Base-by-base conservation (phyloP, 257 asterid species). In the Plantago elongata region DNA sequence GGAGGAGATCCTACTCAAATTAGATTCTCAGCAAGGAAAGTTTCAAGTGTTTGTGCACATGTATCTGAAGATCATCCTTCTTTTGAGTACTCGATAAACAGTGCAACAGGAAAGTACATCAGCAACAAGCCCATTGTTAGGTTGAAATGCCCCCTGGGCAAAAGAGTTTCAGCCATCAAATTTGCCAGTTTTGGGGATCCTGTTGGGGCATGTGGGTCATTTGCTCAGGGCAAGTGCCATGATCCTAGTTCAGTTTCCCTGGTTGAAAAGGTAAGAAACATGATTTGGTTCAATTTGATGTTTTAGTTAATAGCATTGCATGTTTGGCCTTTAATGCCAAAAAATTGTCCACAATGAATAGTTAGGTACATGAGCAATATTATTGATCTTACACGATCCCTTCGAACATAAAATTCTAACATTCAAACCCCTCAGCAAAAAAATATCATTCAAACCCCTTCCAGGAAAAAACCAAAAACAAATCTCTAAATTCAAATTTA, bases 1-100 rank as follows among this genome's bases (percentile, higher is more conserved):
- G 97, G 96, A 13, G 96, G 97, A 58, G 84, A 86, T 75, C 97
- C 94, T 22, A 77, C 86, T 44, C 60, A 79, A 72, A 76, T 89
- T 44, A 81, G 64, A 47, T 84, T 89, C 75, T 73, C 95, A 11
- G 68, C 43, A 38, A 83, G 97, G 44, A 81, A 80, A 76, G 69
- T 76, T 60, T 73, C 84, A 5, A 74, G 73, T 42, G 67, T 72
- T 50, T 89, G 95, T 13, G 74, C 74, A 43, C 81, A 78, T 45
- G 46, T 81, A 52, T 72, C 89, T n/a, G 91, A 81, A 74, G 87
- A 83, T 55, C 89, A 86, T 59, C 85, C 91, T 57, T 77, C 82
- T 45, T 69, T 75, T 42, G 72, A 73, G 66, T 54, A 54, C 67
- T 60, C 64, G 72, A 72, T 74, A 57, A 69, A 30, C 46, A 72